Percentiles rank a stretch among this genome's conserved stretches.
Evolutionary conservation across 495 filamentous ascomycete genomes (phyloP).

Genomic region (Annulohypoxylon stygium): DNA sequence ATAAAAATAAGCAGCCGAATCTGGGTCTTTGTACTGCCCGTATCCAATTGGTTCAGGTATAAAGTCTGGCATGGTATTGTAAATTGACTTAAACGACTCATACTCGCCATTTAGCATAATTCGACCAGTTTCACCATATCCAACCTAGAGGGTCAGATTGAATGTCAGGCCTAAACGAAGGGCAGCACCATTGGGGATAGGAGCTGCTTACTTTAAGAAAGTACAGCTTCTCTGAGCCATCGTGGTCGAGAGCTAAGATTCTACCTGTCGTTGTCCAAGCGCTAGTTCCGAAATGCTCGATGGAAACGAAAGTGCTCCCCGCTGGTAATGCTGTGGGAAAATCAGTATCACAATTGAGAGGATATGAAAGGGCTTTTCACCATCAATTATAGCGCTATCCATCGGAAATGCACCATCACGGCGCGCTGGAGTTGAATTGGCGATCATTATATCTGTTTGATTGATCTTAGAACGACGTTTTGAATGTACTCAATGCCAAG

Average conservation of each 20-base stretch:
- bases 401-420: slow-evolving; percentile 1
- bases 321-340: neutral
- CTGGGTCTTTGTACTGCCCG: neutral
- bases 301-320: slow-evolving; percentile 1
- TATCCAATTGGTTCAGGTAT: slow-evolving; percentile 6
- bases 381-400: neutral
- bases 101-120: slow-evolving; percentile 3
- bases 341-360: neutral
- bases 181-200: neutral
- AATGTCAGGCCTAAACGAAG: neutral
- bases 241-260: neutral
- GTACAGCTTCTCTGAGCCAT: slow-evolving; percentile 9
- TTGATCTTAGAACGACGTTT: neutral
- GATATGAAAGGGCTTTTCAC: neutral
- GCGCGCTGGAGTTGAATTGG: neutral
- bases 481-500: neutral
- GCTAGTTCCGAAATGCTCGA: slow-evolving; percentile 9
- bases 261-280: neutral
- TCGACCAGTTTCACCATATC: slow-evolving; percentile 4
- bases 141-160: neutral
- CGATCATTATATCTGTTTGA: neutral
- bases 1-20: neutral
- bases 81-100: slow-evolving; percentile 5
- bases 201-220: neutral
- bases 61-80: neutral